phyloP scores from a whole-genome alignment of 257 asterid genomes.

The Cruciata laevipes region DNA sequence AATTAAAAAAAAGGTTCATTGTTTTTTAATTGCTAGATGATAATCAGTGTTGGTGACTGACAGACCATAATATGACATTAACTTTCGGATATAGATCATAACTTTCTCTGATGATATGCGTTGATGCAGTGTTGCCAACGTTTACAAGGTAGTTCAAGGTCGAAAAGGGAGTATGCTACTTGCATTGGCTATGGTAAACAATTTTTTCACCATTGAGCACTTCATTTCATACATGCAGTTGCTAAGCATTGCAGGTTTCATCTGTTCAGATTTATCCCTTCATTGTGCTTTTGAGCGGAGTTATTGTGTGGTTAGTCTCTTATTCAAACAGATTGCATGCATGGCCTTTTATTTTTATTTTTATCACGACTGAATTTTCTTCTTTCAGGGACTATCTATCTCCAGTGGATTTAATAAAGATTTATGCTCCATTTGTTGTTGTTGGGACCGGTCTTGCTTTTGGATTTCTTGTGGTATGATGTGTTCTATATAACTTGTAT shows the following conservation, averaged over 20 bases:
- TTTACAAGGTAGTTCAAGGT: constrained; percentile 61
- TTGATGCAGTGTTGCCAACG: constrained; percentile 61
- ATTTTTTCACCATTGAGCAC: constrained; percentile 5
- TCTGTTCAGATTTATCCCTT: constrained; percentile 73
- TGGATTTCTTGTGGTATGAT: constrained; percentile 91
- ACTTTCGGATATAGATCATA: neutral
- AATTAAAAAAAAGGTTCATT: neutral
- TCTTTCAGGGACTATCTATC: constrained; percentile 75
- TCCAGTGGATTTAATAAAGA: constrained; percentile 59
- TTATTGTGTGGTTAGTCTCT: constrained; percentile 59
- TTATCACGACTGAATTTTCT: constrained; percentile 3
- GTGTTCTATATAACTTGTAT: neutral
- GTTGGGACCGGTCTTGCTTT: constrained; percentile 87
- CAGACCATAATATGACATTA: neutral
- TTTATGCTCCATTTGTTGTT: constrained; percentile 59
- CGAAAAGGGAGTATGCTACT: constrained; percentile 76
- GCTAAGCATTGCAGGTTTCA: constrained; percentile 12
- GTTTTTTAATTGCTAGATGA: neutral
- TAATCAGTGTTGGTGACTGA: neutral
- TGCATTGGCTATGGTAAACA: constrained; percentile 81
- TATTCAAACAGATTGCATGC: neutral
- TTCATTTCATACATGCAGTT: neutral
- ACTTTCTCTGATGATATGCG: constrained; percentile 9
- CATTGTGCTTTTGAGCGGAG: constrained; percentile 64
- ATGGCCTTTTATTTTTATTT: constrained; percentile 5